Conservation (phyloP, 1,284 basidiomycete genomes). For the Peniophora sp. region DNA sequence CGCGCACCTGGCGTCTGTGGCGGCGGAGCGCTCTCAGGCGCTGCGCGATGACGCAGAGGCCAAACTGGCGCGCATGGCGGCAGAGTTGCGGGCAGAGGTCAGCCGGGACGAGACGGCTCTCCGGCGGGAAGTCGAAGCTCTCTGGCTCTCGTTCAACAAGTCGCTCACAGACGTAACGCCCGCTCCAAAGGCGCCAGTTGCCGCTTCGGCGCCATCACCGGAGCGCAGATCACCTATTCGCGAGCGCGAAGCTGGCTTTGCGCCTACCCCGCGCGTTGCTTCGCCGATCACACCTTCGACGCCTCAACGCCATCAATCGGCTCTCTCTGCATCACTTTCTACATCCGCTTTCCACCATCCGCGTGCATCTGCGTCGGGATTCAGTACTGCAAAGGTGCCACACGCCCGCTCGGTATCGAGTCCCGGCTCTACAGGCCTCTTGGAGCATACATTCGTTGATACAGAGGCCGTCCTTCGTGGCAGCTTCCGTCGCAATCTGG, state of each 20-base stretch:
- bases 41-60: slow-evolving; percentile 52
- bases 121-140: slow-evolving; percentile 46
- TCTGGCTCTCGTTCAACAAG: slow-evolving; percentile 57
- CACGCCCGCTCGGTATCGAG: slow-evolving; percentile 8
- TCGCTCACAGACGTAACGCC: slow-evolving; percentile 37
- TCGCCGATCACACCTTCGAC: slow-evolving; percentile 22
- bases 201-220: neutral
- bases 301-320: slow-evolving; percentile 44
- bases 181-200: neutral
- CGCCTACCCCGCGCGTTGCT: slow-evolving; percentile 17
- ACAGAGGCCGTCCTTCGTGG: slow-evolving; percentile 21
- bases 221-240: no score
- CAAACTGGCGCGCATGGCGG: slow-evolving; percentile 45
- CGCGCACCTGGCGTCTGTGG: slow-evolving; percentile 50
- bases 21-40: slow-evolving; percentile 44
- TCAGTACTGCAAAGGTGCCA: slow-evolving; percentile 7
- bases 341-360: slow-evolving; percentile 54
- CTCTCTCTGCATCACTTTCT: slow-evolving; percentile 63
- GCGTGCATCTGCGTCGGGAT: slow-evolving; percentile 17
- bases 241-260: neutral
- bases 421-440: no score
- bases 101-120: slow-evolving; percentile 47
- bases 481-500: slow-evolving; percentile 49
- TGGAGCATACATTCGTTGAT: no score
- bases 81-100: slow-evolving; percentile 49